These are phyloP conservation scores for Candida khao-thaluensis DNA, from an alignment of 805 yeast species.

Conservation along the genomic window DNA sequence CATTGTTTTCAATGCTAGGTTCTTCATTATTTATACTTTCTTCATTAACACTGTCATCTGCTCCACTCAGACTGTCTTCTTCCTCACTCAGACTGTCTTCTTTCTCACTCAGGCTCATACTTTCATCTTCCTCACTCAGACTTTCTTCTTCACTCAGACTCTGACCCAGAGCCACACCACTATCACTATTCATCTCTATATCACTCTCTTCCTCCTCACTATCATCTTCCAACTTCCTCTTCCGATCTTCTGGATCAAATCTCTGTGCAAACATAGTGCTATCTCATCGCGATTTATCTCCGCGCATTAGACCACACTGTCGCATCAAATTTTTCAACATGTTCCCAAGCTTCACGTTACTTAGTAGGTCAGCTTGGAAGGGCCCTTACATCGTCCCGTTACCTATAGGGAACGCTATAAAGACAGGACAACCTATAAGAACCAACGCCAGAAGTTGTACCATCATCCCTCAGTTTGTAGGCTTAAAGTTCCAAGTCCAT, in stretches of 20 bases:
- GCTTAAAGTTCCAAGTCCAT: constrained; percentile 90
- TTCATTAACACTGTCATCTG: constrained; percentile 10
- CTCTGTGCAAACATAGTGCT: constrained; percentile 17
- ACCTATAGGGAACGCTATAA: constrained; percentile 84
- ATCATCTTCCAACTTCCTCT: constrained; percentile 5
- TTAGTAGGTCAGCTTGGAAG: constrained; percentile 44
- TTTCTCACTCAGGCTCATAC: not conserved
- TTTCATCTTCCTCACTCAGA: not conserved
- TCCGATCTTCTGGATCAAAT: constrained; percentile 15
- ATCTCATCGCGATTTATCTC: constrained; percentile 6
- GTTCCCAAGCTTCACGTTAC: constrained; percentile 16
- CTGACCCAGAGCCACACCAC: too few species aligned
- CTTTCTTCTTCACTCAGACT: not conserved
- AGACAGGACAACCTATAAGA: constrained; percentile 80
- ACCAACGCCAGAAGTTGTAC: constrained; percentile 97
- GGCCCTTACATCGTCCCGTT: constrained; percentile 94
- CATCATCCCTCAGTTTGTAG: constrained; percentile 92
- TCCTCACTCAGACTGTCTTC: not conserved
- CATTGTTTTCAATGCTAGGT: too few species aligned
- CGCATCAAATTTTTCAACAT: constrained; percentile 7
- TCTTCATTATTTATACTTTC: not conserved
- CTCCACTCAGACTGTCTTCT: not conserved
- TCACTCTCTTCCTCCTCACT: constrained; percentile 10
- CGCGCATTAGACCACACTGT: not conserved
- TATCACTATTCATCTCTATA: constrained; percentile 11